Percentiles rank a stretch among this genome's conserved stretches.
These are phyloP conservation scores for Yamadazyma sp. DNA, from an alignment of 805 yeast species.

Conservation along the genomic window DNA sequence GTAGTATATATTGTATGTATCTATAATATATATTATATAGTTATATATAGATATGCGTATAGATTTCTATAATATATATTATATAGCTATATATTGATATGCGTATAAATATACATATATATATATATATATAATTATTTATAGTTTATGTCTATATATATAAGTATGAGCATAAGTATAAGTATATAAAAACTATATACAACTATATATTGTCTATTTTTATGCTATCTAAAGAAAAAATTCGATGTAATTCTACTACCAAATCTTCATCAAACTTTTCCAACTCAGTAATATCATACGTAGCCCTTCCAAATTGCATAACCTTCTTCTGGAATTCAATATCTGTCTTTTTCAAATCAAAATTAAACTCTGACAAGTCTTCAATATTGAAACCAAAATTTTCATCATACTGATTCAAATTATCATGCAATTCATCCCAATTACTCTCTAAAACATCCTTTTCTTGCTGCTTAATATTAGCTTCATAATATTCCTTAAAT, in stretches of 20 bases:
- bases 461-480: slow-evolving; percentile 14
- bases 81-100: no score
- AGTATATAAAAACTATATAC: no score
- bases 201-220: no score
- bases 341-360: slow-evolving; percentile 16
- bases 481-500: slow-evolving; percentile 32
- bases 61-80: no score
- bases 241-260: slow-evolving; percentile 6
- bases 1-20: no score
- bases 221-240: no score
- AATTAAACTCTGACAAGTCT: slow-evolving; percentile 45
- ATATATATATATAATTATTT: no score
- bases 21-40: no score
- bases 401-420: slow-evolving; percentile 23
- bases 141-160: no score
- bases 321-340: slow-evolving; percentile 11
- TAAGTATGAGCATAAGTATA: no score
- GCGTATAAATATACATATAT: no score
- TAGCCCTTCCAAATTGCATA: slow-evolving; percentile 7
- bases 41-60: no score
- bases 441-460: slow-evolving; percentile 25
- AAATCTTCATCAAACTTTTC: slow-evolving; percentile 24
- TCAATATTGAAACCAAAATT: slow-evolving; percentile 38
- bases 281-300: slow-evolving; percentile 28
- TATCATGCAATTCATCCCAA: slow-evolving; percentile 45